Base-by-base conservation (phyloP, 164 flowering plant species). In the Protea cynaroides region DNA sequence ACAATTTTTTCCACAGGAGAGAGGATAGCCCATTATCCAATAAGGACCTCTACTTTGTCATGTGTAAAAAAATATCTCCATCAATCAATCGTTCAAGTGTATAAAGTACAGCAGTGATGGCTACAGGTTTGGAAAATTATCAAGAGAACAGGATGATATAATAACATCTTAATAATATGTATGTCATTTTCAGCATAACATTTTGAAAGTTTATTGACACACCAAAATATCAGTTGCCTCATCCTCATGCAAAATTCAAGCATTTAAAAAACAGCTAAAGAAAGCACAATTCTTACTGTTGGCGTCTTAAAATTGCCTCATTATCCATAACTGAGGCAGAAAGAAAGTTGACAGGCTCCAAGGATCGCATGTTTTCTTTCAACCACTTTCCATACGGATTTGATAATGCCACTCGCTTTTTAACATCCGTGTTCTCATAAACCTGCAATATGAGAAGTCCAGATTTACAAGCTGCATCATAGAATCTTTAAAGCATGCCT, bases 381-480 rank as follows among this genome's bases (percentile, higher is more conserved):
- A 92, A 66, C 99, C 97, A 95, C 74, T 82, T 81, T 19, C 96
- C 94, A 77, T 92, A 95, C 21, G 99, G 97, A 75, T 87, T 74
- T 56, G 80, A 78, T 56, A 71, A 73, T 25, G 99, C 97, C 34
- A 90, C 90, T 68, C 83, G 79, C 75, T 83, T 95, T 76, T 95
- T 95, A 54, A 95, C 98, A 68, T 92, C 99, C 17, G 99, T 88
- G 73, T 95, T 95, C 74, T 95, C 99, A 78, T 71, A 95, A 47
- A 95, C 98, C 99, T 95, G 78, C 57, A 72, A 72, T 59, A 61
- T 23, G 5, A 67, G 63, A 61, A 61, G n/a, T 49, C 19, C n/a
- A 29, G 34, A 29, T 29, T 29, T 29, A 29, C 34, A 29, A 29
- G 5, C 5, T 29, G 34, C 34, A 29, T 29, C 34, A 29, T 29